Evolutionary conservation across 176 grass and related monocot species (phyloP), one percentile per base, ranked within the genome.

Genomic region (Secale cereale): DNA sequence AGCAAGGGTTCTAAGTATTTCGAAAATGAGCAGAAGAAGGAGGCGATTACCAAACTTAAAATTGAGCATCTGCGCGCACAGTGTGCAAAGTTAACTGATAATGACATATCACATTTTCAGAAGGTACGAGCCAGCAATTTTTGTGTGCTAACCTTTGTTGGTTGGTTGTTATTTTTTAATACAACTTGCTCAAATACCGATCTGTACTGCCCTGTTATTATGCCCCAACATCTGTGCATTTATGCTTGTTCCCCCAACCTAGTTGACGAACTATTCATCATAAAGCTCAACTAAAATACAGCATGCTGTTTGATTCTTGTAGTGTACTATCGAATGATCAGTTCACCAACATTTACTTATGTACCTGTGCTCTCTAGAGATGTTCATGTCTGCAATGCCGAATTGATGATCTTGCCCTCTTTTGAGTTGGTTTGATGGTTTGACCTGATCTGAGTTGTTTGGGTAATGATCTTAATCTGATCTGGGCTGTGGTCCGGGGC

Each of bases 1-100:
- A 98, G 93, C 74, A 94, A 98, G 77, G 96, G 96, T 27, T 98
- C 93, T 37, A 95, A 98, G 37, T 98, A 94, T 90, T 98, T 95
- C 13, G 91, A 98, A 87, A 95, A 98, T 66, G 93, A 98, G 87
- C 88, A 94, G 83, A 86, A 89, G 79, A 98, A 98, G 78, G 96
- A 98, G 66, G 81, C 86, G 46, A 76, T 88, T 54, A 88, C 79
- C 25, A 95, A 89, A 77, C 96, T 91, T 46, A 98, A 94, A 90
- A 89, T 98, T 40, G 89, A 92, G 46, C 92, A 90, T 85, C 65
- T 98, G 57, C 63, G 62, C 81, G 45, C 69, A 32, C 91, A 92
- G 75, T 79, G 57, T 45, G 78, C 88, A 61, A 91, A 87, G 50
- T 67, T 98, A 13, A 94, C 96, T 83, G 89, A 94, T 50, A 86